Evolutionary conservation across 208 protist genomes (phyloP), one percentile per base, ranked within the genome.

Genomic region (Borovskyia barvae): DNA sequence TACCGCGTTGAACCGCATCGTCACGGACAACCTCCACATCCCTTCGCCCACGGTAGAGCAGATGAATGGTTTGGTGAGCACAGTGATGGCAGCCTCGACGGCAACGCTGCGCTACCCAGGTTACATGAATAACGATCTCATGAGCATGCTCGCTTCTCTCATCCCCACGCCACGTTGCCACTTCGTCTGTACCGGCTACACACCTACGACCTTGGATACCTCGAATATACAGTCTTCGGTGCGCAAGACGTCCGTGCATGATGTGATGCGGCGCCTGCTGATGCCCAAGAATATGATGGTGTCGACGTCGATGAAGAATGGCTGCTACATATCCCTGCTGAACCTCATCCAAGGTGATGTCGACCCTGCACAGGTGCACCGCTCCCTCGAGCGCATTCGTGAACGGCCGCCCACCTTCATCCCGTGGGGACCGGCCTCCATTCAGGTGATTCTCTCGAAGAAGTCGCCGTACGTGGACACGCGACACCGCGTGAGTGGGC

Each of bases 271-370:
- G 25, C 82, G 99, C 22, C 80, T 99, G 19, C 83, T 99, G 17
- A 96, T 99, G 86, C 96, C 98, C 22, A 99, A 99, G 71, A 99
- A 99, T 72, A 98, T 98, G 74, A 98, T 99, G 95, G 94, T 98
- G 47, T 94, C 84, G 35, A 86, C 77, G 15, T 86, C 82, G 1
- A 93, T 90, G 72, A 90, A 96, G 65, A 90, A 82, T 51, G 98
- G 98, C 19, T 98, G 93, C 63, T 99, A 99, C 72, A 93, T 99
- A 20, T 99, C 97, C 11, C 85, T 99, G 25, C 84, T 99, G 2
- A 99, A 99, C 73, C 97, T 99, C 43, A 99, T 99, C 63, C 98
- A 99, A 66, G 99, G 99, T 39, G 98, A 99, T 29, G 97, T 99
- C 5, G 98, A 99, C 77, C 97, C 98, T 0, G 94, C 92, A 3